These are phyloP conservation scores for Sporothrix inflata DNA, from an alignment of 2,329 filamentous ascomycete species.

Conservation along the genomic window DNA sequence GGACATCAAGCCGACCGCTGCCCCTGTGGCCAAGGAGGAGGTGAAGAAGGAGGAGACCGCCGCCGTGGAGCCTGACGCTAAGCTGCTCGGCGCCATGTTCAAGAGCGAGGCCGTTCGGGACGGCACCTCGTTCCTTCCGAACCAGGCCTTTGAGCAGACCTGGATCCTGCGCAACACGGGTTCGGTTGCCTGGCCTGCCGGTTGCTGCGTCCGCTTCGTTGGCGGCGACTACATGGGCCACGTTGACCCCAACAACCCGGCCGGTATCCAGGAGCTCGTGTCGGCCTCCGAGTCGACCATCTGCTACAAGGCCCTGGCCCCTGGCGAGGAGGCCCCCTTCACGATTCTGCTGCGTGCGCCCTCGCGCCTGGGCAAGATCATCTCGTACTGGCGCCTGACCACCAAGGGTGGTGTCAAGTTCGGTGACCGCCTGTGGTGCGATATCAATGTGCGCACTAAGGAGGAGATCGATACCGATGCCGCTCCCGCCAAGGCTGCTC, in stretches of 20 bases:
- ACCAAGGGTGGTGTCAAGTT: constrained; percentile 79
- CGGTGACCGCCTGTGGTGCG: constrained; percentile 93
- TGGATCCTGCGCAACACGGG: constrained; percentile 92
- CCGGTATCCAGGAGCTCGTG: constrained; percentile 75
- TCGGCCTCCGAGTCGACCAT: constrained; percentile 82
- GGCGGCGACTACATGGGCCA: constrained; percentile 97
- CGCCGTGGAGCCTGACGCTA: constrained; percentile 34
- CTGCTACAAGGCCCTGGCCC: constrained; percentile 67
- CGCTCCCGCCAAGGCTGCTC: constrained; percentile 34
- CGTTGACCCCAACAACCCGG: constrained; percentile 76
- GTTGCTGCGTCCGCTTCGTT: constrained; percentile 87
- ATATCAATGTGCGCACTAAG: constrained; percentile 69
- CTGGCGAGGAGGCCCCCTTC: constrained; percentile 78
- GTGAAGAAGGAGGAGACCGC: not conserved
- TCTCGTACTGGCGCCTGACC: constrained; percentile 96
- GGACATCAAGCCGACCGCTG: constrained; percentile 63
- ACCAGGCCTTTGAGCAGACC: constrained; percentile 80
- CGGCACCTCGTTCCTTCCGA: constrained; percentile 71
- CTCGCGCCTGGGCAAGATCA: constrained; percentile 72
- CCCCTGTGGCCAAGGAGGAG: not conserved
- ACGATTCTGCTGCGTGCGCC: constrained; percentile 84
- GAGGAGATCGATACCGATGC: constrained; percentile 37
- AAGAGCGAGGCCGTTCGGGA: constrained; percentile 78
- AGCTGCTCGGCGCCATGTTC: constrained; percentile 62
- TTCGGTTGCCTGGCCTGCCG: constrained; percentile 77